Base-by-base conservation (phyloP, 176 grass and related monocot genomes). In the Zizania latifolia region DNA sequence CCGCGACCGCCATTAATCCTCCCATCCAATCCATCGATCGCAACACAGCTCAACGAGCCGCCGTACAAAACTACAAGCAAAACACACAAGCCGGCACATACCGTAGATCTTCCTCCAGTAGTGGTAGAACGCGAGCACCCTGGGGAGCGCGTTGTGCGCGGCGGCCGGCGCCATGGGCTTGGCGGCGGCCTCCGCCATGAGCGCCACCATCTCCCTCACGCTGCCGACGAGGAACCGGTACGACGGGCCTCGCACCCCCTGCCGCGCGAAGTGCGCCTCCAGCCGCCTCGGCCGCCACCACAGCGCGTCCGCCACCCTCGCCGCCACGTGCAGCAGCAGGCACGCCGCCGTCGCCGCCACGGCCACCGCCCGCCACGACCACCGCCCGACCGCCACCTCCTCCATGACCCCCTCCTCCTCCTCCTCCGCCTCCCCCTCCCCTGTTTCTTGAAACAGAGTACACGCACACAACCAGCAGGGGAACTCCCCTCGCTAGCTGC, bases 91-190 rank as follows among this genome's bases (percentile, higher is more conserved):
- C n/a, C n/a, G n/a, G n/a, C n/a, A n/a, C n/a, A 8, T 82, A 96
- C 93, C 93, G 68, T 97, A 97, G 50, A 88, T 97, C 66, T 86
- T 93, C 51, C 81, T 84, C 93, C 93, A 97, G 77, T 93, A 80
- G 81, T 88, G 87, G 82, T 97, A 97, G 85, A 97, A 97, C 4
- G 87, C 75, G 51, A 97, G 93, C 37, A 97, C 93, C 80, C 93
- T 21, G 1, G 90, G 93, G 5, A 97, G 85, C 65, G 86, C 84
- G 75, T 93, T 55, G 72, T 97, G 90, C 3, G 89, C 81, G 38
- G 71, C 85, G 11, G 78, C 39, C n/a, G 90, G 93, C 9, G 81
- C 60, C 89, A 92, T 93, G 62, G 87, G 87, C 59, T 59, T 84
- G 3, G 89, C 67, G 8, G 90, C 80, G 45, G 90, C 89, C 34